Conservation (phyloP, 768 basidiomycete genomes). For the Symmetrospora coprosmae region DNA sequence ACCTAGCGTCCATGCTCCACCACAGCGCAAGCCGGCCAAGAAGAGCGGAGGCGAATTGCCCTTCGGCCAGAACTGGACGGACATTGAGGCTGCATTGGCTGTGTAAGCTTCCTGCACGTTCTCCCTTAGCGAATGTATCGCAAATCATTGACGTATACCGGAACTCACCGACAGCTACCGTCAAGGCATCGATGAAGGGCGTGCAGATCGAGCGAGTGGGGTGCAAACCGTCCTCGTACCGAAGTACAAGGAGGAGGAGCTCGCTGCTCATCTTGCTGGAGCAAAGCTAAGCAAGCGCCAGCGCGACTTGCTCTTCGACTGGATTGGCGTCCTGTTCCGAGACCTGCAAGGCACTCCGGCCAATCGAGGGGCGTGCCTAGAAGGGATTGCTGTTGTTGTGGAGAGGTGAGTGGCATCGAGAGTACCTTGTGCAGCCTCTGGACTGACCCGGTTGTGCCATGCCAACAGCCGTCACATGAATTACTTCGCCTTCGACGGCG, state of each 20-base stretch:
- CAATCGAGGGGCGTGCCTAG: conserved; percentile 40
- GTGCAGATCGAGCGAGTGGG: conserved; percentile 1
- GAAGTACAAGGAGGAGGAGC: conserved; percentile 8
- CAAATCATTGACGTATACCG: not conserved
- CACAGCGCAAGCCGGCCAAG: too few relatives aligned
- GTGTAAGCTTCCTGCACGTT: not conserved
- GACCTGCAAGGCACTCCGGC: conserved; percentile 39
- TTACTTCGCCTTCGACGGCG: conserved; percentile 32
- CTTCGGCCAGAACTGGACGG: not conserved
- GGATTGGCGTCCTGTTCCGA: conserved; percentile 33
- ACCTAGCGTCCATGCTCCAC: too few relatives aligned
- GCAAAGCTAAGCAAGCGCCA: not conserved
- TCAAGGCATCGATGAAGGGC: not conserved
- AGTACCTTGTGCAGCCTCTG: not conserved
- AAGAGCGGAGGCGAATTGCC: not conserved
- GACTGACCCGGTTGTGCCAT: not conserved
- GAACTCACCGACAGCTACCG: not conserved
- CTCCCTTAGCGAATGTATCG: too few relatives aligned
- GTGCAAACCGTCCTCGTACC: conserved; percentile 1
- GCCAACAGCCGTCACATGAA: conserved; percentile 36
- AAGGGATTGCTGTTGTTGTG: conserved; percentile 38
- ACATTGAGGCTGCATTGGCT: not conserved
- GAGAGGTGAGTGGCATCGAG: conserved; percentile 35
- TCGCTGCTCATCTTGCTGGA: not conserved
- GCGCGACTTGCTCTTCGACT: conserved; percentile 21